Base-by-base conservation (phyloP, 2,329 filamentous ascomycete species). In the Monosporascus sp. region DNA sequence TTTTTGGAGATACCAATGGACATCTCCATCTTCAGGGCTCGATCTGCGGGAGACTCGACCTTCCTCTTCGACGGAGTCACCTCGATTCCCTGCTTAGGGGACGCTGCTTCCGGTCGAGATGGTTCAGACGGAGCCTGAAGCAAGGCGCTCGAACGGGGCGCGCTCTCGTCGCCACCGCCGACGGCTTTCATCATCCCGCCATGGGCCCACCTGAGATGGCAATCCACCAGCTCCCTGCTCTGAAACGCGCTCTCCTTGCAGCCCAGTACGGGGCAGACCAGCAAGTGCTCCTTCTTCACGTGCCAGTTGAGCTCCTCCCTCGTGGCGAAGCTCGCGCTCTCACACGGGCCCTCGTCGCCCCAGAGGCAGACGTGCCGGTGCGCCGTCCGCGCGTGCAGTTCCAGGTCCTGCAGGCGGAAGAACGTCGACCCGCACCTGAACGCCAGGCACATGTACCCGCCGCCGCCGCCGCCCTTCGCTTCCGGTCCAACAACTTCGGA, bases 261-360 rank as follows among this genome's bases (percentile, higher is more conserved):
- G 1, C 68, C 71, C 0, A 64, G 58, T 1, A 68, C 65, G 0
- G 74, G 74, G 31, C 74, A 77, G 25, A 72, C 60, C 27, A 76
- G 65, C 11, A 76, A 64, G 54, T 77, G 74, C 47, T 76, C 70
- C 20, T 64, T 62, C 52, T 76, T 74, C 39, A 77, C 72, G 53
- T 77, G 74, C 63, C 73, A 71, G 17, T 69, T 65, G 35, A 77
- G 67, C 8, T 67, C 72, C 36, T 70, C 67, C 15, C 64, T 65
- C 1, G 71, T 70, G 2, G 65, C 59, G 50, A 76, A 77, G 46
- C 66, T 66, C 1, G 64, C 57, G 7, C 67, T 65, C 1, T 61
- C 54, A 41, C 74, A 77, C 7, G 56, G 57, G 7, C 59, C 60
- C 3, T 56, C 52, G 22, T 64, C 62, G 2, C 65, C 65, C 74